Conservation (phyloP, 2,329 filamentous ascomycete genomes). For the Gyromitra esculenta region DNA sequence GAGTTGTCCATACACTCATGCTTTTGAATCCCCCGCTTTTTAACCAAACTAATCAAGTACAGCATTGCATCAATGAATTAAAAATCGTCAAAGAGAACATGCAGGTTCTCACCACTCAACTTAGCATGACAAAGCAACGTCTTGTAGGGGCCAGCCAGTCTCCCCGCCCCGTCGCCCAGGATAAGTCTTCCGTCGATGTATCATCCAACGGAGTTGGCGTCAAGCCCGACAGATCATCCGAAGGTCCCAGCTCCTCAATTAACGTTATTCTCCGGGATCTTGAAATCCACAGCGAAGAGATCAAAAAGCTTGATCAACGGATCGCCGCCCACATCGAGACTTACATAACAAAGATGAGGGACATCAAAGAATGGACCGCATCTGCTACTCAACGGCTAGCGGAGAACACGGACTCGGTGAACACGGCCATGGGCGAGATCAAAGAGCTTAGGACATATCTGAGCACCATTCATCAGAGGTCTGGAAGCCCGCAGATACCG, state of each 20-base stretch:
- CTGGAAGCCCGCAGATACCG: slow-evolving; percentile 18
- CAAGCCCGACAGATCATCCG: slow-evolving; percentile 30
- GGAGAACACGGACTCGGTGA: slow-evolving; percentile 22
- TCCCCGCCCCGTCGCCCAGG: background rate
- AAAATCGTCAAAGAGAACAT: slow-evolving; percentile 32
- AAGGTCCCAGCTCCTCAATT: slow-evolving; percentile 30
- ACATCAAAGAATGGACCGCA: slow-evolving; percentile 50
- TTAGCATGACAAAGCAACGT: slow-evolving; percentile 29
- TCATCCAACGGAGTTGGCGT: slow-evolving; percentile 22
- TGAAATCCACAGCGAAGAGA: slow-evolving; percentile 15
- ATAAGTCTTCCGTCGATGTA: slow-evolving; percentile 21
- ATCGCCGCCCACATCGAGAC: slow-evolving; percentile 42
- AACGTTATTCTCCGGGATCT: slow-evolving; percentile 14
- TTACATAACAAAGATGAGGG: slow-evolving; percentile 44
- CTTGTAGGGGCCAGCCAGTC: slow-evolving; percentile 16
- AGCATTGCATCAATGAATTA: slow-evolving; percentile 36
- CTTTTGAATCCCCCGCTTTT: slow-evolving; percentile 46
- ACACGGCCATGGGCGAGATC: slow-evolving; percentile 27
- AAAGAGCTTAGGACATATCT: slow-evolving; percentile 21
- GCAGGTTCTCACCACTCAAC: slow-evolving; percentile 2
- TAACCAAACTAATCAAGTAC: slow-evolving; percentile 45
- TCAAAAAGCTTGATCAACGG: slow-evolving; percentile 28
- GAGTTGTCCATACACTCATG: slow-evolving; percentile 43
- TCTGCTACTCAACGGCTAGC: slow-evolving; percentile 38
- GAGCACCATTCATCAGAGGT: background rate